These are phyloP conservation scores for Talaromyces sp. DNA, from an alignment of 2,329 filamentous ascomycete species.

Conservation along the genomic window DNA sequence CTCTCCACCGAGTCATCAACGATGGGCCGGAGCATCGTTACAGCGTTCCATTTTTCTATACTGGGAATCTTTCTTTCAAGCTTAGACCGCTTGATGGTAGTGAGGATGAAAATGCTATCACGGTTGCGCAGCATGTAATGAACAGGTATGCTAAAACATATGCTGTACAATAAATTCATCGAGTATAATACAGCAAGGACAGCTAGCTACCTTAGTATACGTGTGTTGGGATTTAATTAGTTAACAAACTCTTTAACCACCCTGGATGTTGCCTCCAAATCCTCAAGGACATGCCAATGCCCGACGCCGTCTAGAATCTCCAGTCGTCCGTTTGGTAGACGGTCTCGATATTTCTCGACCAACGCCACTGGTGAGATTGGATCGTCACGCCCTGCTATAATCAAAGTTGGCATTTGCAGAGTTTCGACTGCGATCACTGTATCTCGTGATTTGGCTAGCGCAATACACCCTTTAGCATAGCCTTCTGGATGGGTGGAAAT, in stretches of 20 bases:
- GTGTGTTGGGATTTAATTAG: constrained; percentile 6
- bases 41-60: constrained; percentile 40
- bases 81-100: neutral
- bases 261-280: neutral
- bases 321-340: neutral
- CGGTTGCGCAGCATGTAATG: neutral
- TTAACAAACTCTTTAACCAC: neutral
- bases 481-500: neutral
- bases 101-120: neutral
- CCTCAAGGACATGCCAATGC: neutral
- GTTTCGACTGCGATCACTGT: neutral
- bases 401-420: neutral
- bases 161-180: neutral
- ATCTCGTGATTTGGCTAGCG: neutral
- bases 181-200: neutral
- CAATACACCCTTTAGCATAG: constrained; percentile 1
- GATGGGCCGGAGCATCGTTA: constrained; percentile 34
- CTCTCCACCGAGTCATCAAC: constrained; percentile 40
- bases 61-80: constrained; percentile 28
- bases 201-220: neutral
- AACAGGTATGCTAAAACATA: neutral
- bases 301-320: neutral
- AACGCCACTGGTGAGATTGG: neutral
- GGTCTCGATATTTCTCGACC: neutral
- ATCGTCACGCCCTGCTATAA: neutral